Percentiles rank a stretch among this genome's conserved stretches.
Evolutionary conservation across 1,284 basidiomycete genomes (phyloP).

Genomic region (Ganoderma lingzhi): DNA sequence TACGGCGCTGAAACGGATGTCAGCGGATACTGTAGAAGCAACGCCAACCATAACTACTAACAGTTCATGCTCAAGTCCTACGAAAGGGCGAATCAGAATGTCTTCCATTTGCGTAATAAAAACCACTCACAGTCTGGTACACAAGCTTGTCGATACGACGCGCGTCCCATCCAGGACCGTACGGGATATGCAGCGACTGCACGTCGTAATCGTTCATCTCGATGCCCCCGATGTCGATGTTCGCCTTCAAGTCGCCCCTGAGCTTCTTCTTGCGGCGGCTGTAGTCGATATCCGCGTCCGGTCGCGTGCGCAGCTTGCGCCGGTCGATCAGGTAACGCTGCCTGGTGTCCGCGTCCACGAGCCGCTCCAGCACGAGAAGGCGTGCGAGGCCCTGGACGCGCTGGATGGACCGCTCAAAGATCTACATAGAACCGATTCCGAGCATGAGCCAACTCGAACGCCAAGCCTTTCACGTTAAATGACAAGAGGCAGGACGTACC

Average conservation of each 20-base stretch:
- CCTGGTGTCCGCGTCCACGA: conserved; percentile 51
- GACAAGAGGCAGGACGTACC: conserved; percentile 39
- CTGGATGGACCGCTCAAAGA: conserved; percentile 63
- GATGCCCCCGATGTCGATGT: conserved; percentile 49
- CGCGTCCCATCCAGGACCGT: conserved; percentile 69
- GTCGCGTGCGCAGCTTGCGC: conserved; percentile 57
- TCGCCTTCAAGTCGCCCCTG: conserved; percentile 62
- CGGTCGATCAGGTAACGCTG: conserved; percentile 53
- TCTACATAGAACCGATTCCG: conserved; percentile 46
- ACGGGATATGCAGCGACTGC: conserved; percentile 63
- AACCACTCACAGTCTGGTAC: conserved; percentile 53
- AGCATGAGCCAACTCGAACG: too few relatives aligned
- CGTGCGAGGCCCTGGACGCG: conserved; percentile 65
- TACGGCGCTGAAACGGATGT: conserved; percentile 52
- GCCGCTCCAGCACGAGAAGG: conserved; percentile 64
- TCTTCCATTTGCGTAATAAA: too few relatives aligned
- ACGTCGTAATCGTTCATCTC: conserved; percentile 71
- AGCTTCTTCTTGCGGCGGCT: conserved; percentile 43
- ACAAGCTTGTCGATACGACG: conserved; percentile 64
- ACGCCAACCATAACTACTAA: conserved; percentile 35
- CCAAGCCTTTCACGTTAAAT: too few relatives aligned
- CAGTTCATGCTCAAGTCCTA: conserved; percentile 66
- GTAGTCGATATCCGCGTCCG: conserved; percentile 36
- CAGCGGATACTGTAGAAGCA: neutral
- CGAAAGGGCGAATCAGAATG: neutral